Base-by-base conservation (phyloP, 257 asterid genomes). In the Fraxinus anomala region DNA sequence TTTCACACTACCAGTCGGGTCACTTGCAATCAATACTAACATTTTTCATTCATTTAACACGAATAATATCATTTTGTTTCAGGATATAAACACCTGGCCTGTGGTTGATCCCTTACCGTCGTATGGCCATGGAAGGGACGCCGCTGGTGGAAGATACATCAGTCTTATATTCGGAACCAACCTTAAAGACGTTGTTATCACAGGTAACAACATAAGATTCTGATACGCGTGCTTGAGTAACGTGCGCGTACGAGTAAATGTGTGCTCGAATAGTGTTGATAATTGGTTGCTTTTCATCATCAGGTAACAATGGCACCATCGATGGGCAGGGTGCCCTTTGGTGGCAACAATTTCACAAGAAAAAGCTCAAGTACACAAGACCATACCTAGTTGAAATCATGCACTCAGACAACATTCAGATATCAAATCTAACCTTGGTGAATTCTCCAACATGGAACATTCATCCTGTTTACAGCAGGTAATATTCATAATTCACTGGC, bases 391-490 rank as follows among this genome's bases (percentile, higher is more conserved):
- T 94, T 78, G 97, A 94, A 79, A 84, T 94, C 6, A 91, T 94
- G 98, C 89, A 92, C 77, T 92, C 98, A 12, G 82, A 88, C 39
- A 70, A 79, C 49, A 86, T 94, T 72, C 98, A 94, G 82, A 92
- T 94, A 9, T 94, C 98, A 31, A 89, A 89, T 82, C 81, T 94
- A 0, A 91, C 93, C 49, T 82, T 92, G 0, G 30, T 94, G 30
- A 94, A 94, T 79, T 89, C 98, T 65, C 98, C 98, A 10, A 83
- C 97, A 5, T 94, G 98, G 98, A 92, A 91, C 87, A 63, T 94
- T 67, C 98, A 94, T 77, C 98, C 98, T 24, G 96, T 92, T 76
- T 94, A 94, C 87, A 85, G 91, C 96, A 92, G 94, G 98, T 84
- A 76, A 76, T 37, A 44, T 30, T 9, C 19, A 9, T 83, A 39